Evolutionary conservation across 2,329 filamentous ascomycete genomes (phyloP).

Genomic region (Colletotrichum phormii): DNA sequence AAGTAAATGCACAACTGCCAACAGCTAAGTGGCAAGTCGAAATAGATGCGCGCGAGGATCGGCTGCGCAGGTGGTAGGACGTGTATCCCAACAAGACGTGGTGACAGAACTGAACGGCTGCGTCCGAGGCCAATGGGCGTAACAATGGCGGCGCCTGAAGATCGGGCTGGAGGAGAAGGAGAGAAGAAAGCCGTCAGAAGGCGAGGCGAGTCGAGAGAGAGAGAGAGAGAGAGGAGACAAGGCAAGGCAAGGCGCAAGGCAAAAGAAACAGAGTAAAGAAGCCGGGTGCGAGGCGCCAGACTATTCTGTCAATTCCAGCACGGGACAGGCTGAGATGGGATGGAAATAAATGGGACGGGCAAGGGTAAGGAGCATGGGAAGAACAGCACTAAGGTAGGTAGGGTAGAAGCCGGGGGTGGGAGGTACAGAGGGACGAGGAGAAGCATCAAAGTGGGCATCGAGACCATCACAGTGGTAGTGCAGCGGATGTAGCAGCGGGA

Average conservation of each 20-base stretch:
- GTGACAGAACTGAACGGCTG: conserved; percentile 8
- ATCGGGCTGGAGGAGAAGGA: conserved; percentile 5
- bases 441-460: conserved; percentile 13
- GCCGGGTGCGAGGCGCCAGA: conserved; percentile 24
- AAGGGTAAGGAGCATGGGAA: conserved; percentile 27
- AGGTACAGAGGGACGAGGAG: background rate
- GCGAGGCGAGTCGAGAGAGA: conserved; percentile 2
- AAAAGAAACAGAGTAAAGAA: conserved; percentile 14
- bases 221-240: conserved; percentile 1
- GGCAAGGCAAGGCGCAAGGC: conserved; percentile 17
- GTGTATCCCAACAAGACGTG: conserved; percentile 12
- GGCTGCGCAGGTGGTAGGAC: conserved; percentile 18
- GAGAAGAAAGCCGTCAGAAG: conserved; percentile 13
- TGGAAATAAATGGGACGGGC: conserved; percentile 23
- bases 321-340: conserved; percentile 35
- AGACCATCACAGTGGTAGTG: conserved; percentile 6
- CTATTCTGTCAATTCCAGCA: conserved; percentile 26
- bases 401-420: conserved; percentile 19
- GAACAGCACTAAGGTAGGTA: conserved; percentile 12
- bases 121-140: conserved; percentile 28
- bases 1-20: conserved; percentile 20
- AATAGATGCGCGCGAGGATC: background rate
- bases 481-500: conserved; percentile 28
- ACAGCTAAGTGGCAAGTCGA: conserved; percentile 29
- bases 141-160: conserved; percentile 26